Base-by-base conservation (phyloP, 2,329 filamentous ascomycete genomes). In the Pseudonectria buxi region DNA sequence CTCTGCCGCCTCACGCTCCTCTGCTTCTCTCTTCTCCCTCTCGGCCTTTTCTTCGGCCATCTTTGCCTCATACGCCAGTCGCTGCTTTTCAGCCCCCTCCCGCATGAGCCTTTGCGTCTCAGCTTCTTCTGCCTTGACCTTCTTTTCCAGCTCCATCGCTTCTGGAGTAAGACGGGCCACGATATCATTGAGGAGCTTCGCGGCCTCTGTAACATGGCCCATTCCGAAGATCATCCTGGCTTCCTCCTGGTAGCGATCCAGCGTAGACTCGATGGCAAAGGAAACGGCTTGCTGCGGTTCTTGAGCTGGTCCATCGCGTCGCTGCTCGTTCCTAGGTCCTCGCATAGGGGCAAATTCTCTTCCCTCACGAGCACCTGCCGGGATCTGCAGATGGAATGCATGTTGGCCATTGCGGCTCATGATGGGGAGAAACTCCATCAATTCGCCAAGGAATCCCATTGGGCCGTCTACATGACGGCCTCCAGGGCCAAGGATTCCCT, bases 241-340 rank as follows among this genome's bases (percentile, higher is more conserved):
- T 59, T 96, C 94, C 54, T 95, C 87, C 54, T 85, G 78, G 82
- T 94, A 98, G 42, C 92, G 81, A 35, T 74, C 72, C 36, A 74
- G 68, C 1, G 92, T 96, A 7, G 76, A 71, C 26, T 78, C 76
- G 7, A 86, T 71, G 14, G 72, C 66, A 57, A 96, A 96, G 3
- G 78, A 68, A 16, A 89, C 81, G 10, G 86, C 83, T 48, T 84
- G 81, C n/a, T 76, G 69, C 10, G 83, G 83, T 38, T 86, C 82
- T 51, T 72, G 63, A 45, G 65, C 58, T 26, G 61, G 49, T 13
- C 45, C 48, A 14, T 74, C 71, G 10, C 71, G 65, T 15, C 74
- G 69, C 26, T 61, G 58, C 14, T 76, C 72, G 14, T 58, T 53
- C n/a, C 71, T 59, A 7, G 59, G 47, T 36, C 68, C 62, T 25